Evolutionary conservation across 306 rosid genomes (phyloP), one percentile per base, ranked within the genome.

Genomic region (Malus sieversii): DNA sequence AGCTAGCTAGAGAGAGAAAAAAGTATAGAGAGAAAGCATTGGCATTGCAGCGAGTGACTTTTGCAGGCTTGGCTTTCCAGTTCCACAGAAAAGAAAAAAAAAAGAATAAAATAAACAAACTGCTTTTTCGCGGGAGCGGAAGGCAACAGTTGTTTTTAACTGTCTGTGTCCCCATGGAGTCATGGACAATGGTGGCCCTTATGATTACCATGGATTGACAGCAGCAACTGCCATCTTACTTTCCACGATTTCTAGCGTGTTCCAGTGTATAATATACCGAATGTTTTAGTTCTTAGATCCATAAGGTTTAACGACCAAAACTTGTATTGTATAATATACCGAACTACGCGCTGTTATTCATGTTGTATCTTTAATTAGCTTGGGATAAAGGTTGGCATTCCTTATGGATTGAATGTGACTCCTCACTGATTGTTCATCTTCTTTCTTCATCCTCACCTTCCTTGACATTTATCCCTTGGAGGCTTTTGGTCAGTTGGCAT

Each of bases 81-180:
- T 89, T 86, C 76, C 64, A 40, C 48, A n/a, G 30, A 19, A 75
- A 30, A 80, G 86, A 86, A 86, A 87, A 87, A 87, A 78, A 87
- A 79, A 46, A 5, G 8, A 18, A 48, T 35, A 35, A 48, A 18
- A 48, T 5, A 15, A 48, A 48, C 20, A 48, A 48, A 15, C 55
- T 68, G 71, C 93, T 84, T 86, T 88, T 89, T 32, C 83, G 95
- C 89, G 91, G 95, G 93, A 90, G 85, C 52, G 55, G 55, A 48
- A 48, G 20, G 48, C 75, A 76, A 78, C 92, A 75, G 81, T 82
- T 48, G 33, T 80, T 76, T 71, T 80, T 48, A 48, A 48, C 20
- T 86, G 80, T 86, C 84, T 83, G 86, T 60, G 76, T 55, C 82
- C 55, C 70, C 52, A 46, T 29, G 74, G 80, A 16, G 8, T 48